Evolutionary conservation across 1,139 yeast genomes (phyloP), one percentile per base, ranked within the genome.

Genomic region (Waltiozyma sp.): DNA sequence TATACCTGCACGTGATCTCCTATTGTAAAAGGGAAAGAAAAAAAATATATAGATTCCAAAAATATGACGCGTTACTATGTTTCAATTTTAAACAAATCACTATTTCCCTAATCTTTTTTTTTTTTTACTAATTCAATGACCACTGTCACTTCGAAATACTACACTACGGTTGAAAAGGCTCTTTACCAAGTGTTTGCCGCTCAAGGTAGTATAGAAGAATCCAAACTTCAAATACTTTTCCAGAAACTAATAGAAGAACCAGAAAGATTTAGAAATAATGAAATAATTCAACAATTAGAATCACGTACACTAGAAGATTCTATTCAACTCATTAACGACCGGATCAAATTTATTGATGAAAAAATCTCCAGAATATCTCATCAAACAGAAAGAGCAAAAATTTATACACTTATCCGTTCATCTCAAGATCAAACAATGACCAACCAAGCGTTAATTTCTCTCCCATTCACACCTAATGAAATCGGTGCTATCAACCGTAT

Each of bases 401-500:
- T 28, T 24, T 52, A 47, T 37, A 45, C 42, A 10, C 74, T 72
- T 44, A 59, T 72, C 31, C 77, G 77, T 52, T 63, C 66, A 3
- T 48, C 57, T 16, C 55, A 65, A 2, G 73, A 72, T 43, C 68
- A 63, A 2, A 58, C 68, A 1, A 64, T 10, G 11, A 9, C 33
- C 10, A 28, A 28, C 33, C 11, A 9, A 9, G n/a, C n/a, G 8
- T 28, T 28, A n/a, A 28, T 9, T 18, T 62, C 70, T 45, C 68
- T 79, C 1, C 49, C 53, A 2, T 73, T 68, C 49, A 54, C 75
- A 1, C 65, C 71, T 10, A 61, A 64, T 16, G 81, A 77, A 47
- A 65, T 76, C 34, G 74, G 68, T 38, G 58, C 71, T 7, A 64
- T 79, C 37, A 75, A 75, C 49, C 58, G 58, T 28, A 53, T 76